Percentiles rank a stretch among this genome's conserved stretches.
Evolutionary conservation across 2,329 filamentous ascomycete species (phyloP).

Genomic region (Phoma herbarum): DNA sequence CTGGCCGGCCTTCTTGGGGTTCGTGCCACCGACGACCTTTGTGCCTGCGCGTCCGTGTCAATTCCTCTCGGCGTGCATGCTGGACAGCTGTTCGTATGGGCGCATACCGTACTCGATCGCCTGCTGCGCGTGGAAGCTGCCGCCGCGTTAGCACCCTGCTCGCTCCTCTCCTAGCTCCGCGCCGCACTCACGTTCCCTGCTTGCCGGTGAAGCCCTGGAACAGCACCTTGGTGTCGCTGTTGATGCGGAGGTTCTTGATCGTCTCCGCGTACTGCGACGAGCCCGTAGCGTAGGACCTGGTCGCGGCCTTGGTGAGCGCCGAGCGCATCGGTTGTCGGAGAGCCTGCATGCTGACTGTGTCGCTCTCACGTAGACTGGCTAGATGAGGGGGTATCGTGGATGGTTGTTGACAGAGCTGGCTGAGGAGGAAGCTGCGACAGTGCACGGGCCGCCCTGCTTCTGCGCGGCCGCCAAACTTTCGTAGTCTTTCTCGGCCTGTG

Average conservation of each 20-base stretch:
- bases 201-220: conserved; percentile 98
- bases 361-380: conserved; percentile 25
- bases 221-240: conserved; percentile 89
- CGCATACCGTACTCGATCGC: conserved; percentile 94
- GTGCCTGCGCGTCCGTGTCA: conserved; percentile 70
- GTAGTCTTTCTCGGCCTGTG: conserved; percentile 9
- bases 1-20: conserved; percentile 96
- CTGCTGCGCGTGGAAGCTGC: conserved; percentile 94
- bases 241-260: conserved; percentile 84
- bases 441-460: conserved; percentile 14
- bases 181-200: conserved; percentile 75
- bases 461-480: conserved; percentile 18
- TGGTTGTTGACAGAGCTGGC: conserved; percentile 30
- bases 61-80: conserved; percentile 33
- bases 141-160: conserved; percentile 24
- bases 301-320: conserved; percentile 72
- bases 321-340: conserved; percentile 77
- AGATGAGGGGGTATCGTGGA: conserved; percentile 27
- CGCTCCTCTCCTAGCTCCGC: neutral
- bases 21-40: conserved; percentile 96
- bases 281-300: conserved; percentile 79
- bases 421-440: conserved; percentile 35
- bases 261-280: conserved; percentile 63
- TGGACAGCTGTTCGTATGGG: conserved; percentile 26
- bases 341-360: conserved; percentile 76